A percentile compares a stretch with the other conserved stretches of the same genome.
Evolutionary conservation across 2,329 filamentous ascomycete species (phyloP).

Genomic region (Neonectria magnoliae): DNA sequence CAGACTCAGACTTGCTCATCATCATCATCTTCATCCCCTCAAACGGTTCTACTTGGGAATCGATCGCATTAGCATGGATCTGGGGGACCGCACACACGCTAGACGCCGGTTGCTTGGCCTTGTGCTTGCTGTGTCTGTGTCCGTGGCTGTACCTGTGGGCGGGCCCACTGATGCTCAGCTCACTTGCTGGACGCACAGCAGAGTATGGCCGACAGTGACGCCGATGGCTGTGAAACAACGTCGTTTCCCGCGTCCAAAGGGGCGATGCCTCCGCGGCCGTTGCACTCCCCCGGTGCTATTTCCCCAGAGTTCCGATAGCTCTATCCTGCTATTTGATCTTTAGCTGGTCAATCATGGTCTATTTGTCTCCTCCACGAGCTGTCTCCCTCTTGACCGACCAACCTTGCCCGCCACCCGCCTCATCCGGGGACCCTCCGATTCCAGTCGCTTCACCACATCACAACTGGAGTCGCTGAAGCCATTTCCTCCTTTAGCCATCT

Average conservation of each 20-base stretch:
- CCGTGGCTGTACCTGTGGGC: conserved; percentile 5
- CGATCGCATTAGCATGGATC: conserved; percentile 8
- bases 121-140: conserved; percentile 13
- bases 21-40: background rate
- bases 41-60: conserved; percentile 4
- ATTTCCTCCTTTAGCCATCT: conserved; percentile 9
- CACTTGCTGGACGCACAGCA: conserved; percentile 42
- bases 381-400: conserved; percentile 15
- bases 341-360: conserved; percentile 19
- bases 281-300: conserved; percentile 14
- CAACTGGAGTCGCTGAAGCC: conserved; percentile 11
- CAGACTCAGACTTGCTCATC: conserved; percentile 14
- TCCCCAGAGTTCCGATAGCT: conserved; percentile 11
- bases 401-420: conserved; percentile 15
- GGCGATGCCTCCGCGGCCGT: conserved; percentile 26
- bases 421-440: conserved; percentile 15
- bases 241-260: conserved; percentile 34
- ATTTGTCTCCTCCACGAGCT: conserved; percentile 14
- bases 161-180: conserved; percentile 47
- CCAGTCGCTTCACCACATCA: conserved; percentile 6
- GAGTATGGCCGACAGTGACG: conserved; percentile 51
- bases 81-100: background rate
- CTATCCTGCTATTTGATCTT: background rate
- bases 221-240: conserved; percentile 49
- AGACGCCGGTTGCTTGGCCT: conserved; percentile 5